Evolutionary conservation across 2,329 filamentous ascomycete species (phyloP), one percentile per base, ranked within the genome.

Genomic region (Torrubiella hemipterigena): DNA sequence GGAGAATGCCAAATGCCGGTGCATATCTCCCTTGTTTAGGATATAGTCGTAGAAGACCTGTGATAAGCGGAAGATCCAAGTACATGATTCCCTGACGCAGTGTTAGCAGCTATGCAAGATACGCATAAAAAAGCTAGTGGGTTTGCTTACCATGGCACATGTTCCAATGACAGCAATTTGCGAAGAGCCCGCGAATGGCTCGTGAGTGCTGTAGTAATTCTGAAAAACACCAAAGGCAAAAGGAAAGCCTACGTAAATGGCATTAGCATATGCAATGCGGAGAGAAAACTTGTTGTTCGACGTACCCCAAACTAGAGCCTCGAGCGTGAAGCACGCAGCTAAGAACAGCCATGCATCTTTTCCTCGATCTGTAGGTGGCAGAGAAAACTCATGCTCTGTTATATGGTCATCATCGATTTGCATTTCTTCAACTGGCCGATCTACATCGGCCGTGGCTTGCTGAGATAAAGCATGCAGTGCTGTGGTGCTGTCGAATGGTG

Each of bases 191-290:
- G 55, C 52, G 33, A 82, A 82, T 2, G 71, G 67, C 5, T 62
- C 61, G 35, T 76, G 63, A 2, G 59, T 66, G 21, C 61, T 67
- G 48, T 83, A 83, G 50, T 80, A 78, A 31, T 77, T 65, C 42
- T 82, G 76, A 44, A 84, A 82, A 16, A 84, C 65, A 26, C 78
- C 79, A 47, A 77, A 84, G 0, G 74, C 65, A 34, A 76, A 75
- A 0, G 75, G 71, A 34, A 82, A 81, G 3, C 77, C 76, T 80
- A 24, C 3, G 0, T 17, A 13, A 9, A 17, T 7, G 8, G 18
- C 4, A 17, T 1, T 23, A 14, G 2, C 7, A n/a, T 17, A 22
- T 11, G 13, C 13, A 35, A 35, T 30, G 17, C 7, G 17, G 23
- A n/a, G 5, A 20, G 17, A 29, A 19, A 18, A 7, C 9, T 19